Evolutionary conservation across 768 basidiomycete species (phyloP), one percentile per base, ranked within the genome.

Genomic region (Arthromyces matolae): DNA sequence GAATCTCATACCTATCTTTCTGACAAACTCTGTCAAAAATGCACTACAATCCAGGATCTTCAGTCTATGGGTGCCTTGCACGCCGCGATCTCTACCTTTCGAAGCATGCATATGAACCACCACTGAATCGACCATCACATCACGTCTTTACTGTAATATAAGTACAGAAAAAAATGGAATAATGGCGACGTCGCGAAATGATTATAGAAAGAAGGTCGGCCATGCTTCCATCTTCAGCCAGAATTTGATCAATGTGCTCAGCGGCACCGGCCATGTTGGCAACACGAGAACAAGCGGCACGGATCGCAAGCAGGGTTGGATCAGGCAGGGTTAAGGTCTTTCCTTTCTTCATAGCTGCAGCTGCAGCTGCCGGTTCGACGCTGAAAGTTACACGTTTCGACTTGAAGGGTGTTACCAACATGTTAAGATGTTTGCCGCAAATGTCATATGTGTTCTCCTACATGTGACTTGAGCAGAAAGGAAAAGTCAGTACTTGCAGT

Each of bases 231-330:
- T 38, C 45, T 19, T 37, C 37, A 24, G 45, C 33, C 25, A 47
- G 22, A 36, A n/a, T n/a, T n/a, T n/a, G n/a, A n/a, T n/a, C n/a
- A n/a, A n/a, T n/a, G n/a, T n/a, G n/a, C n/a, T n/a, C 61, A 5
- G 57, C 62, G 2, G 68, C 73, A 25, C 73, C 71, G 3, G 71
- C 72, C 25, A 72, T 58, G 52, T 68, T 63, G 24, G 69, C 67
- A 2, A 72, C 63, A 42, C 64, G 60, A 14, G 71, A 68, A 45
- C n/a, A n/a, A n/a, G n/a, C n/a, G n/a, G n/a, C n/a, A n/a, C n/a
- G n/a, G n/a, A n/a, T n/a, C n/a, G n/a, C 69, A 72, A 72, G 61
- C 47, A 68, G 67, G 10, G 31, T 39, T 14, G 60, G 55, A 29
- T 57, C 60, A 23, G 73, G 71, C 37, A 71, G 54, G 49, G 67